A percentile compares a stretch with the other conserved stretches of the same genome.
Evolutionary conservation across 768 basidiomycete genomes (phyloP).

Genomic region (Coprinopsis cinerea): DNA sequence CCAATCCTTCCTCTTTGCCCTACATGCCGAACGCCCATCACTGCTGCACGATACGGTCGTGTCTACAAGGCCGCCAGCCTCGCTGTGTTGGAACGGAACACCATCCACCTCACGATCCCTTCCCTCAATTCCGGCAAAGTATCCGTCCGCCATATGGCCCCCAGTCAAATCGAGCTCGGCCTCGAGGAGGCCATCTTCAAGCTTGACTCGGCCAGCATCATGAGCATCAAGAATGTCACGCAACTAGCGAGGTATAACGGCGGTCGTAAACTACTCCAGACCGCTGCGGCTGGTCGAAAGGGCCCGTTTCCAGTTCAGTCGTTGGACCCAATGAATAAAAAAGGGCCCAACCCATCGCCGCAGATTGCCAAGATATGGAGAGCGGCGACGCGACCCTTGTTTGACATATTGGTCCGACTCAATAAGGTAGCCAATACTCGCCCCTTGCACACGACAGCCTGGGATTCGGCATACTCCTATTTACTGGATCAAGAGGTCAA

Average conservation of each 20-base stretch:
- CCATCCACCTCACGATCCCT: slow-evolving; percentile 45
- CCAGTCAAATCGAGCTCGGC: too few relatives aligned
- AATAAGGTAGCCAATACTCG: slow-evolving; percentile 38
- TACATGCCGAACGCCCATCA: slow-evolving; percentile 53
- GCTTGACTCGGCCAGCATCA: too few relatives aligned
- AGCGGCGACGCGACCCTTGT: slow-evolving; percentile 27
- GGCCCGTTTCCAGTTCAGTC: background rate
- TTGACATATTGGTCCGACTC: slow-evolving; percentile 34
- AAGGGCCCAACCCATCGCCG: background rate
- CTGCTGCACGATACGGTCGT: slow-evolving; percentile 54
- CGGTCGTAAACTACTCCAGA: too few relatives aligned
- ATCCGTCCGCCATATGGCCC: too few relatives aligned
- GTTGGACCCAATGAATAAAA: background rate
- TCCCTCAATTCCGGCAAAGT: slow-evolving; percentile 28
- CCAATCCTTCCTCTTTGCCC: slow-evolving; percentile 62
- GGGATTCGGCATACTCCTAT: slow-evolving; percentile 53
- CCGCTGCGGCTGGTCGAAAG: too few relatives aligned
- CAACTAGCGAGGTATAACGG: too few relatives aligned
- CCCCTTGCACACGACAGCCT: slow-evolving; percentile 52
- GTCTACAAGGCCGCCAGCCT: slow-evolving; percentile 56
- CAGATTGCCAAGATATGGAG: slow-evolving; percentile 32
- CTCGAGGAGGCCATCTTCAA: too few relatives aligned
- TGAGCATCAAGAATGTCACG: too few relatives aligned
- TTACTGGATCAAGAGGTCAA: slow-evolving; percentile 45
- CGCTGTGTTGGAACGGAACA: slow-evolving; percentile 61